phyloP scores from a whole-genome alignment of 225 moss, liverwort and hornwort species.

The Asterella californica region DNA sequence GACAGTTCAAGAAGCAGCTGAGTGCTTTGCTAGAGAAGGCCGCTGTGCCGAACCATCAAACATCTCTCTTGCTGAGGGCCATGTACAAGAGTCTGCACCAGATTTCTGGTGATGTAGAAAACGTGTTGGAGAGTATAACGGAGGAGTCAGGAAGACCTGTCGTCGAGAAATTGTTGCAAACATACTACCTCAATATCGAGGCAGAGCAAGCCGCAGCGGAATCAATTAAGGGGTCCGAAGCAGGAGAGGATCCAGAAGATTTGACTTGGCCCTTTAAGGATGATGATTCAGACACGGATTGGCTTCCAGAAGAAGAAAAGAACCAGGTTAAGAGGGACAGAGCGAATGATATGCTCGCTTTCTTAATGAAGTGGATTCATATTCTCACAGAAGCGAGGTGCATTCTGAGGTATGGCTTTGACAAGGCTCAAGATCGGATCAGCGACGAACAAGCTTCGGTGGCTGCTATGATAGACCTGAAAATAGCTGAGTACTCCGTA shows the following conservation, averaged over 20 bases:
- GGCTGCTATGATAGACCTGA: conserved; percentile 36
- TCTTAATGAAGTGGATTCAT: conserved; percentile 38
- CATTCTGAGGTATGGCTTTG: conserved; percentile 36
- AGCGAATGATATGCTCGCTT: conserved; percentile 40
- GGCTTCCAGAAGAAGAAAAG: conserved; percentile 26
- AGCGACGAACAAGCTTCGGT: conserved; percentile 32
- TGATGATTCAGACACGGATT: conserved; percentile 26
- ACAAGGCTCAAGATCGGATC: conserved; percentile 30
- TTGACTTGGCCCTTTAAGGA: conserved; percentile 47
- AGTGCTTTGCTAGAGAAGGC: conserved; percentile 39
- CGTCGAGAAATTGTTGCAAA: conserved; percentile 33
- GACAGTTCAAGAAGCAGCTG: conserved; percentile 42
- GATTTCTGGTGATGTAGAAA: conserved; percentile 32
- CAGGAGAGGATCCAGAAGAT: conserved; percentile 11
- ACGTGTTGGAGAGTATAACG: conserved; percentile 29
- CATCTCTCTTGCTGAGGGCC: conserved; percentile 56
- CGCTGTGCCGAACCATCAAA: conserved; percentile 69
- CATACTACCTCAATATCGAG: conserved; percentile 39
- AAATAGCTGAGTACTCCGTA: conserved; percentile 23
- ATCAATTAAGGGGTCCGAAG: conserved; percentile 25
- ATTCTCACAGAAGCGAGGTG: conserved; percentile 44
- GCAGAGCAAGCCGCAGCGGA: conserved; percentile 29
- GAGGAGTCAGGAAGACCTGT: conserved; percentile 38
- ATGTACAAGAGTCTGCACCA: conserved; percentile 57
- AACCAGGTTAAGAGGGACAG: conserved; percentile 28